phyloP scores from a whole-genome alignment of 2,329 filamentous ascomycete genomes.

The Penicillium sp. region DNA sequence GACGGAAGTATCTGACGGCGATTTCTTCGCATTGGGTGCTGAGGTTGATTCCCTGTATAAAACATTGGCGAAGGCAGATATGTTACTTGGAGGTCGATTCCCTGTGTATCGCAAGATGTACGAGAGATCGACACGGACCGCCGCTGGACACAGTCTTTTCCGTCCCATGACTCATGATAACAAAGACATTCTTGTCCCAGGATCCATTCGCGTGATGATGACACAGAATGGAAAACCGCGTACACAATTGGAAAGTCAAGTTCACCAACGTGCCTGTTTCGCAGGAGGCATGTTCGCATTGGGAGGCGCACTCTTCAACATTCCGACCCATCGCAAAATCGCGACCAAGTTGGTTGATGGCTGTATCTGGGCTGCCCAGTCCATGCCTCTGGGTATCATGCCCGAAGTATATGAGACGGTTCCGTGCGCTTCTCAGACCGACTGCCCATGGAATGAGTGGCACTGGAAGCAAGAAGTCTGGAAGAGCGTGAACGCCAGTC shows the following conservation, averaged over 20 bases:
- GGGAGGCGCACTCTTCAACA: slow-evolving; percentile 53
- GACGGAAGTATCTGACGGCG: slow-evolving; percentile 24
- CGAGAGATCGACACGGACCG: slow-evolving; percentile 49
- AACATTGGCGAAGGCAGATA: slow-evolving; percentile 57
- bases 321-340: slow-evolving; percentile 49
- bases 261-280: slow-evolving; percentile 56
- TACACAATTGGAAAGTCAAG: slow-evolving; percentile 37
- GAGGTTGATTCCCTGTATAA: slow-evolving; percentile 60
- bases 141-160: slow-evolving; percentile 48
- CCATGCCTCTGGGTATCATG: slow-evolving; percentile 54
- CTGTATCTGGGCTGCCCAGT: slow-evolving; percentile 57
- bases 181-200: slow-evolving; percentile 49
- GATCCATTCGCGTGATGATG: slow-evolving; percentile 38
- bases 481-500: slow-evolving; percentile 12
- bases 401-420: slow-evolving; percentile 50
- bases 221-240: slow-evolving; percentile 11
- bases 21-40: slow-evolving; percentile 54
- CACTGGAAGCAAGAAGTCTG: slow-evolving; percentile 31
- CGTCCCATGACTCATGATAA: slow-evolving; percentile 50
- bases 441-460: slow-evolving; percentile 42
- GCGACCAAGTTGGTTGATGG: slow-evolving; percentile 54
- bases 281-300: slow-evolving; percentile 57
- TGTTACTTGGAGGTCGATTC: slow-evolving; percentile 38
- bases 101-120: slow-evolving; percentile 56
- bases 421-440: slow-evolving; percentile 41